Conservation (phyloP, 371 early-diverging fungal genomes). For the Mortierella sp. region DNA sequence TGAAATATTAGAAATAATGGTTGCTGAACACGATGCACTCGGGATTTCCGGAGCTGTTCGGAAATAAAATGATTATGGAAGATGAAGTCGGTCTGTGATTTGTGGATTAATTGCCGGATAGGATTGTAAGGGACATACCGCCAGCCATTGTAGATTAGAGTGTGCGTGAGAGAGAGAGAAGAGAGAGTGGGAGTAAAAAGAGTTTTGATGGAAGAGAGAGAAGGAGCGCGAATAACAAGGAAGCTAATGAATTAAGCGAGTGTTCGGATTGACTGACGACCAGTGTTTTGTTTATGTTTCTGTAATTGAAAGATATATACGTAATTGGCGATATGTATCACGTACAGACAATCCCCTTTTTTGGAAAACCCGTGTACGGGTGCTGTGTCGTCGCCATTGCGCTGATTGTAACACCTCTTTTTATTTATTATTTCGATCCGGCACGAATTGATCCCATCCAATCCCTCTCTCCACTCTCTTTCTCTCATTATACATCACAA, state of each 20-base stretch:
- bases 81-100: too few species aligned
- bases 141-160: not conserved
- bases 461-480: not conserved
- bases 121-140: not conserved
- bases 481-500: not conserved
- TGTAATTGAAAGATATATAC: not conserved
- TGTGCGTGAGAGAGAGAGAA: not conserved
- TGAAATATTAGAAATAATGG: not conserved
- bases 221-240: not conserved
- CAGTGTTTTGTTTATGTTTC: not conserved
- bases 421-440: not conserved
- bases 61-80: not conserved
- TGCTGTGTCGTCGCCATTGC: not conserved
- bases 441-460: conserved; percentile 1
- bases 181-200: not conserved
- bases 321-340: not conserved
- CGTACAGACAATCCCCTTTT: not conserved
- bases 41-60: not conserved
- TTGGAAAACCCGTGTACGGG: not conserved
- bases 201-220: not conserved
- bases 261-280: too few species aligned
- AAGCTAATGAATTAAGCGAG: not conserved
- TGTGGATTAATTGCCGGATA: too few species aligned
- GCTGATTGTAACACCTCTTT: not conserved
- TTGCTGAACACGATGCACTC: not conserved